Base-by-base conservation (phyloP, 2,329 filamentous ascomycete species). In the Sarocladium kiliense region DNA sequence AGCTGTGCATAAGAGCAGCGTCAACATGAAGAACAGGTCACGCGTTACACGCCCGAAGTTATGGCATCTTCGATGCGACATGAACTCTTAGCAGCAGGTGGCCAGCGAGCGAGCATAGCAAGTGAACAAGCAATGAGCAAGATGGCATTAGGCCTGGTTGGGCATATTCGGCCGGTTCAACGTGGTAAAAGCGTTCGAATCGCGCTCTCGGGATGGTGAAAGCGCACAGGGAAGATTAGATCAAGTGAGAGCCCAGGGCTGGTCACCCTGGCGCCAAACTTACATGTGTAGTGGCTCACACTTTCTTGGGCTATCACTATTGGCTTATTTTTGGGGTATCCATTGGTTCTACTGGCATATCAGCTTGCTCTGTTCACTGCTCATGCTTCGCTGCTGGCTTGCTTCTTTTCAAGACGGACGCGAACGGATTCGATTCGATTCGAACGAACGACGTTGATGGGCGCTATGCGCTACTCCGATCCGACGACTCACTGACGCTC, bases 401-500 rank as follows among this genome's bases (percentile, higher is more conserved):
- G 47, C 19, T 32, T 51, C 30, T 21, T 34, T 36, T 27, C 26
- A 36, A 14, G 27, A 36, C 21, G 26, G 47, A 51, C 30, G 47
- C 47, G 47, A 51, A 51, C 30, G n/a, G 47, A 51, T 51, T 51
- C 30, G 30, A 51, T 51, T 51, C 30, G 30, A 51, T 23, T 51
- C 47, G 47, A 51, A 51, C 44, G 25, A 49, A 23, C 47, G 47
- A 51, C 47, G 16, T 16, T 51, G 27, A 32, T 51, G 26, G 39
- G 47, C 47, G 47, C 47, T 34, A 5, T 36, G 47, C 47, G 47
- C n/a, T 27, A 34, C 62, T 62, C 59, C 58, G 62, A 60, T 59
- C 63, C 66, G 62, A 63, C 63, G 72, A 70, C 74, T 78, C 67
- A 89, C 88, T 91, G 84, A 91, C 86, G 74, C 77, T 71, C 73